Base-by-base conservation (phyloP, 2,329 filamentous ascomycete species). In the Aureobasidium mangrovei region DNA sequence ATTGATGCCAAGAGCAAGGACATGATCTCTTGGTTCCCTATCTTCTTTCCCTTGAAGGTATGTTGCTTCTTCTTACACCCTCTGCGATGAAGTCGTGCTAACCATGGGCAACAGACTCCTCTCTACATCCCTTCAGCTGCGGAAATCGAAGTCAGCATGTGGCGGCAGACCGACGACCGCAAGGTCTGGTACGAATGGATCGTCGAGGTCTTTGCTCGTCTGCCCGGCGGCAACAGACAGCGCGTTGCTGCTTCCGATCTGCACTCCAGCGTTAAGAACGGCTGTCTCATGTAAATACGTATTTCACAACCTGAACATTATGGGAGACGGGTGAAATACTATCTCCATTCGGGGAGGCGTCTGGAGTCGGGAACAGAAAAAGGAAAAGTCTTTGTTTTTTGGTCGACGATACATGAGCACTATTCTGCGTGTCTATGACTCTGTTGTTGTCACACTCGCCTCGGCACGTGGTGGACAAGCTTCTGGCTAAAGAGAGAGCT, bases 151-250 rank as follows among this genome's bases (percentile, higher is more conserved):
- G 83, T 96, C 36, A 93, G 84, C 67, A 96, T 98, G 83, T 96
- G 90, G 87, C 81, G 93, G 48, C 88, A 94, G 71, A 97, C 93
- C 0, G 91, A 98, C 65, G 89, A 96, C 67, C 82, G 86, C 36
- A 94, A 88, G 69, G 93, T 98, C 6, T 98, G 93, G 94, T 98
- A 98, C 69, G 93, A 98, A 69, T 98, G 93, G 93, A 77, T 93
- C 57, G 84, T 96, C 2, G 93, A 97, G 69, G 88, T 86, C 8
- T 96, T 84, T 54, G 79, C 68, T 3, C 10, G 77, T 24, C 84
- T 80, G 74, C 70, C 81, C 47, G 78, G 78, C 1, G 77, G 77
- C n/a, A 74, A 77, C 60, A 74, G 84, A 54, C 75, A 88, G 69
- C 84, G 84, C 70, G 72, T 89, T 18, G 84, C 76, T 4, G 74